Evolutionary conservation across 148 eudicot genomes (phyloP).

Genomic region (Rhododendron ferrugineum): DNA sequence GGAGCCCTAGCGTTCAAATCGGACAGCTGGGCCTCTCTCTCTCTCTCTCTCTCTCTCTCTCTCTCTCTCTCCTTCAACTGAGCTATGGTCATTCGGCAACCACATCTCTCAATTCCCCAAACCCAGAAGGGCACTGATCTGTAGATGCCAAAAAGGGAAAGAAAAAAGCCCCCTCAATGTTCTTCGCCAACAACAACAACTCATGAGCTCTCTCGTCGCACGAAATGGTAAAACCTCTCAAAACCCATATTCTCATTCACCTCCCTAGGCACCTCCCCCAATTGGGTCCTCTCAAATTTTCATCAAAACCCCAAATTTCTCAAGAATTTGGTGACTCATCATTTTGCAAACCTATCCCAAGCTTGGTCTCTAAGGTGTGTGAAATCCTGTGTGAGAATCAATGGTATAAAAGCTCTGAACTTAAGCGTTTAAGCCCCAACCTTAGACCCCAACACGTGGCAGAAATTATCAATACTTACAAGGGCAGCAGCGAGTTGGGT

Average conservation of each 20-base stretch:
- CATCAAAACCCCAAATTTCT: slow-evolving; percentile 26
- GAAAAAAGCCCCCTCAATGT: slow-evolving; percentile 5
- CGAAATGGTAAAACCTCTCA: slow-evolving; percentile 43
- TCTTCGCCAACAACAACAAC: neutral
- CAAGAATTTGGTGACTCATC: slow-evolving; percentile 5
- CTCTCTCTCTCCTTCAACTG: neutral
- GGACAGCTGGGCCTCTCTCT: slow-evolving; percentile 1
- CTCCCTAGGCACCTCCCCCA: slow-evolving; percentile 5
- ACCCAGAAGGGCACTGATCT: neutral
- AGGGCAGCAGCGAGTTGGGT: slow-evolving; percentile 28
- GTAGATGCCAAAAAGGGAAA: neutral
- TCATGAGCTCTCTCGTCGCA: slow-evolving; percentile 23
- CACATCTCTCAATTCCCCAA: slow-evolving; percentile 26
- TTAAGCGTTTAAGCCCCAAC: slow-evolving; percentile 30
- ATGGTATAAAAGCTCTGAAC: slow-evolving; percentile 47
- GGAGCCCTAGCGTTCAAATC: slow-evolving; percentile 5
- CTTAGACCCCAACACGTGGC: slow-evolving; percentile 43
- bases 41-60: slow-evolving; percentile 13
- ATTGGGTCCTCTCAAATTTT: slow-evolving; percentile 24
- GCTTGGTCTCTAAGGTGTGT: slow-evolving; percentile 35
- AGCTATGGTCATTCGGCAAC: slow-evolving; percentile 31
- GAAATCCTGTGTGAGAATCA: slow-evolving; percentile 24
- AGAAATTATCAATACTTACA: slow-evolving; percentile 28
- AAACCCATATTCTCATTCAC: slow-evolving; percentile 22
- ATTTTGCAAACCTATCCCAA: neutral